Percentiles rank a stretch among this genome's conserved stretches.
These are phyloP conservation scores for Aspergillus calidoustus DNA, from an alignment of 2,329 filamentous ascomycete species.

Conservation along the genomic window DNA sequence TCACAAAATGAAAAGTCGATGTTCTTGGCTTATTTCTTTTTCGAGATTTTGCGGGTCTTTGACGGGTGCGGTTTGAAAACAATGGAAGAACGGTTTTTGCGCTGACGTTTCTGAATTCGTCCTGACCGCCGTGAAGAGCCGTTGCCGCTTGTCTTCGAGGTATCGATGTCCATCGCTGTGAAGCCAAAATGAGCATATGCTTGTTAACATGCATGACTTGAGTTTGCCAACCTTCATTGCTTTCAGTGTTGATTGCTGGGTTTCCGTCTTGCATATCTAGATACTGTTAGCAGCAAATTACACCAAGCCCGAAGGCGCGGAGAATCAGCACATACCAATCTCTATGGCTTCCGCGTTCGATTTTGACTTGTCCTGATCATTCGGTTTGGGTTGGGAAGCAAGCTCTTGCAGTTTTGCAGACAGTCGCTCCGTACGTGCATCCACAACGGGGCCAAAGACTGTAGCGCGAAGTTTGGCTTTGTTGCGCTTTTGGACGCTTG, in stretches of 20 bases:
- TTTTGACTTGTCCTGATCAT: constrained; percentile 51
- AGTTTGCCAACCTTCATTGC: constrained; percentile 30
- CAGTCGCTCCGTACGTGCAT: constrained; percentile 78
- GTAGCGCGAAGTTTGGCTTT: constrained; percentile 77
- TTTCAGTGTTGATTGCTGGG: constrained; percentile 18
- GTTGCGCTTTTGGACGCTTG: constrained; percentile 81
- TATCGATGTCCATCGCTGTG: constrained; percentile 47
- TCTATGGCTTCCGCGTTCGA: constrained; percentile 30
- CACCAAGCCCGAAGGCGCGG: not conserved
- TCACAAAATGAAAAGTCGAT: not conserved
- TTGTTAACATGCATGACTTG: not conserved
- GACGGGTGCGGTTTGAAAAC: constrained; percentile 41
- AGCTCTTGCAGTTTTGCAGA: constrained; percentile 84
- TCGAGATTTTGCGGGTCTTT: constrained; percentile 37
- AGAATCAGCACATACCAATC: constrained; percentile 29
- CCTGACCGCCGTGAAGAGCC: constrained; percentile 33
- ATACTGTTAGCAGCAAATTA: constrained; percentile 14
- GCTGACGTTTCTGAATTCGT: constrained; percentile 46
- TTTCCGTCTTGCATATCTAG: constrained; percentile 26
- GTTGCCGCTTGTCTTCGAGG: constrained; percentile 27
- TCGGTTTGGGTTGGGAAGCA: constrained; percentile 74
- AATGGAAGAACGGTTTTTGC: constrained; percentile 43
- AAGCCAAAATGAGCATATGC: constrained; percentile 3
- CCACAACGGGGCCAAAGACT: constrained; percentile 83
- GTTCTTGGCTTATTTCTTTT: constrained; percentile 36